Conservation (phyloP, 2,329 filamentous ascomycete species). For the Fusarium incarnatum region DNA sequence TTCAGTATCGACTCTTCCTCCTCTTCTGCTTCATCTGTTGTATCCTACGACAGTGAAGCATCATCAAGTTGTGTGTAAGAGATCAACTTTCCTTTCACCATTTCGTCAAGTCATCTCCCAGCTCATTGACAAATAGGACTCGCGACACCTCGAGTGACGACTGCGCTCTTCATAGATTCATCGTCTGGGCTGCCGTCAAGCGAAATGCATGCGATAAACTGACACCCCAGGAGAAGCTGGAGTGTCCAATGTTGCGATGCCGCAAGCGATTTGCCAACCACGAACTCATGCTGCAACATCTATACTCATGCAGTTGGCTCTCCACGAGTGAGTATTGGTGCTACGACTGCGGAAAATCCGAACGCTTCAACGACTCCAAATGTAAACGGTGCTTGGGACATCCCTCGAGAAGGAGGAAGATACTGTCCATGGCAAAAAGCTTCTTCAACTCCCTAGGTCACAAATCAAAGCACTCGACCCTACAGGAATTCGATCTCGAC, state of each 20-base stretch:
- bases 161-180: conserved; percentile 65
- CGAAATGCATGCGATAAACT: conserved; percentile 63
- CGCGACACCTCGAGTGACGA: conserved; percentile 60
- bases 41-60: conserved; percentile 41
- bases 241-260: conserved; percentile 65
- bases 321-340: conserved; percentile 66
- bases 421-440: conserved; percentile 64
- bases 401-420: conserved; percentile 63
- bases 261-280: conserved; percentile 62
- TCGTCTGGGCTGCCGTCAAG: conserved; percentile 67
- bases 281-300: conserved; percentile 65
- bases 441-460: conserved; percentile 66
- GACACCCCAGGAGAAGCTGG: conserved; percentile 60
- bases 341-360: conserved; percentile 64
- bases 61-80: conserved; percentile 52
- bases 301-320: conserved; percentile 62
- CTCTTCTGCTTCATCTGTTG: conserved; percentile 44
- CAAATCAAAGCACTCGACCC: conserved; percentile 54
- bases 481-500: conserved; percentile 17
- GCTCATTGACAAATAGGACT: conserved; percentile 51
- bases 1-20: conserved; percentile 49
- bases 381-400: conserved; percentile 64
- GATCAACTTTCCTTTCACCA: conserved; percentile 16
- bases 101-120: conserved; percentile 1
- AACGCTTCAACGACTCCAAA: conserved; percentile 63